Base-by-base conservation (phyloP, 2,329 filamentous ascomycete species). In the Aspergillus sp. region DNA sequence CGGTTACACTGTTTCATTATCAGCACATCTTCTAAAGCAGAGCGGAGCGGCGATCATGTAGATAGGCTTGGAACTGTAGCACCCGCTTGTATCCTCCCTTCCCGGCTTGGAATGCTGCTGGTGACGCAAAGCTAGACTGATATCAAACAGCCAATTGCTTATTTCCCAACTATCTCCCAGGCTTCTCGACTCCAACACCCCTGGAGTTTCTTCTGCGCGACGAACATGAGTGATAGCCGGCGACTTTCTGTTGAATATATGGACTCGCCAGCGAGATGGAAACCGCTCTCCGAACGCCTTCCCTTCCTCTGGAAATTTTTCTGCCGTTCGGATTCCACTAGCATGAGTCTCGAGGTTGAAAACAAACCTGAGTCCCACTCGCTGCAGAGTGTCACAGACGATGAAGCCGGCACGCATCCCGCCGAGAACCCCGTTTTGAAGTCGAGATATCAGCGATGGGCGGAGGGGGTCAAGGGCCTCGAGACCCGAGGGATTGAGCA, bases 401-500 rank as follows among this genome's bases (percentile, higher is more conserved):
- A 65, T 41, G 64, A 72, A 45, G 51, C 69, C 15, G 68, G 65
- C 30, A 66, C 57, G 46, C 59, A 54, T 41, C 62, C 61, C 31
- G 56, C 62, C 13, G 62, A 64, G 7, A 64, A 60, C 3, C 50
- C 41, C 4, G 48, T 45, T 23, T 51, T 52, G 11, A 55, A 57
- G 31, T 65, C 66, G 34, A 64, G 54, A 64, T 70, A 66, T 19
- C 64, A 69, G 47, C 66, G 64, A 67, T 72, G 69, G 66, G 57
- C 69, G 4, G 28, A 58, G n/a, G 60, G 56, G 23, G 55, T 75
- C 58, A 73, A 67, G 50, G 63, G 64, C 34, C 64, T 72, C 22
- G 73, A 75, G 51, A 61, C 60, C 5, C 64, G 66, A 2, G 72
- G 72, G 0, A 71, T 75, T 41, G 69, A 70, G 59, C 73, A 67